Base-by-base conservation (phyloP, 2,329 filamentous ascomycete genomes). In the Plenodomus biglobosus region DNA sequence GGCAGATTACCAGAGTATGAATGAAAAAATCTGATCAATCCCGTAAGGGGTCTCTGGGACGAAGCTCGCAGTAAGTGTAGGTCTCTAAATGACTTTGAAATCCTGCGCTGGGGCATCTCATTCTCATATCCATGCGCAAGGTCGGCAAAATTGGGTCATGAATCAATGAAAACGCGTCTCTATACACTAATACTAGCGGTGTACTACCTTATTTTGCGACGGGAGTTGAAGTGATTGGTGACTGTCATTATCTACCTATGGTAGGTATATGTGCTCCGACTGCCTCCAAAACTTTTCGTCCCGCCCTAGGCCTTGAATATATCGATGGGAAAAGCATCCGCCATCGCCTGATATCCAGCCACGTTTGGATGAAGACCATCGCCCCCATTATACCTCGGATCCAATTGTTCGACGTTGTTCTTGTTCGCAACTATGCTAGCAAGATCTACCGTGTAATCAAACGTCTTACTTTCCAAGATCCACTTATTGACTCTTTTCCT, bases 301-400 rank as follows among this genome's bases (percentile, higher is more conserved):
- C 11, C 27, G 13, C 6, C 8, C 17, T 8, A 46, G 6, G n/a
- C 2, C 15, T 39, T 44, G 38, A 87, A 82, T 2, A 85, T 65
- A 8, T 75, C 73, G 44, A 86, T 50, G 0, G 82, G 81, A 54
- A 87, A 85, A 36, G 68, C 67, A 52, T 82, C 75, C 2, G 84
- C 84, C 59, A 87, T 72, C 1, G 76, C 75, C 65, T 82, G 77
- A 64, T 85, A 87, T 0, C 83, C 84, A 2, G 66, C 73, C 1
- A 78, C 76, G 65, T 80, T 85, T 0, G 82, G 81, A 73, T 88
- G 85, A 61, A 88, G 62, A 61, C 83, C 83, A 68, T 87, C 85
- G 0, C 85, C 85, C 0, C 79, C 77, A 56, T 87, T 78, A 55
- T 77, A 85, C 48, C 75, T 65, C 15, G 64, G 59, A 19, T 73